These are phyloP conservation scores for Apiospora sp. DNA, from an alignment of 2,329 filamentous ascomycete species.

Conservation along the genomic window DNA sequence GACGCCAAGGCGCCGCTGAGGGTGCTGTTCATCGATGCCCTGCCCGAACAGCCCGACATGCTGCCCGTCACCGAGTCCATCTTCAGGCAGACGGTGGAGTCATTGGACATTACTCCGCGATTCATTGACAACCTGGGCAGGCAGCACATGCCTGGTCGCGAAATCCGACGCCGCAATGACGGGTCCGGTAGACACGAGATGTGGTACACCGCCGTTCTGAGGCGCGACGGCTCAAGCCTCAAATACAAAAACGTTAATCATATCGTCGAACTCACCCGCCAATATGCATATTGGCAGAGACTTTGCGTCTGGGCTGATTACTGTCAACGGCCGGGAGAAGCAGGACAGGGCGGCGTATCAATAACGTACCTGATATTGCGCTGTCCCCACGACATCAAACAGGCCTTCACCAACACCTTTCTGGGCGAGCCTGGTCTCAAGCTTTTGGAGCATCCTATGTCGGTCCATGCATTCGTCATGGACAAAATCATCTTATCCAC, in stretches of 20 bases:
- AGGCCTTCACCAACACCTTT: conserved; percentile 22
- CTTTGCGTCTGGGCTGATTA: conserved; percentile 24
- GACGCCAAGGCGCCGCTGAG: conserved; percentile 16
- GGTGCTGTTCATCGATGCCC: conserved; percentile 24
- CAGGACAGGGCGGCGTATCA: not conserved
- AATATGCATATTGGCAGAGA: conserved; percentile 26
- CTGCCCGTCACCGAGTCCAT: conserved; percentile 23
- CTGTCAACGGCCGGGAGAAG: not conserved
- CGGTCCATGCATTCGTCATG: conserved; percentile 27
- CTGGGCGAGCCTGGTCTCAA: conserved; percentile 22
- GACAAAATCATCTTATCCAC: conserved; percentile 24
- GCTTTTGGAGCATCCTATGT: conserved; percentile 27
- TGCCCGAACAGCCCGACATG: conserved; percentile 21
- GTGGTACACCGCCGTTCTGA: conserved; percentile 26
- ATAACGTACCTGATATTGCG: conserved; percentile 27
- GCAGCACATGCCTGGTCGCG: conserved; percentile 27
- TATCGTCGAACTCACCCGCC: conserved; percentile 20
- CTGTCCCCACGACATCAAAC: conserved; percentile 18
- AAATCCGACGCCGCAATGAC: not conserved
- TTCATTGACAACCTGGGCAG: conserved; percentile 26
- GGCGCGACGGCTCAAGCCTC: conserved; percentile 19
- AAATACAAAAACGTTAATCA: conserved; percentile 14
- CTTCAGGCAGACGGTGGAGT: conserved; percentile 4
- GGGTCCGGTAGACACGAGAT: conserved; percentile 18
- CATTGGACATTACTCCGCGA: not conserved